Evolutionary conservation across 805 yeast species (phyloP).

Genomic region (Candida ovalis): DNA sequence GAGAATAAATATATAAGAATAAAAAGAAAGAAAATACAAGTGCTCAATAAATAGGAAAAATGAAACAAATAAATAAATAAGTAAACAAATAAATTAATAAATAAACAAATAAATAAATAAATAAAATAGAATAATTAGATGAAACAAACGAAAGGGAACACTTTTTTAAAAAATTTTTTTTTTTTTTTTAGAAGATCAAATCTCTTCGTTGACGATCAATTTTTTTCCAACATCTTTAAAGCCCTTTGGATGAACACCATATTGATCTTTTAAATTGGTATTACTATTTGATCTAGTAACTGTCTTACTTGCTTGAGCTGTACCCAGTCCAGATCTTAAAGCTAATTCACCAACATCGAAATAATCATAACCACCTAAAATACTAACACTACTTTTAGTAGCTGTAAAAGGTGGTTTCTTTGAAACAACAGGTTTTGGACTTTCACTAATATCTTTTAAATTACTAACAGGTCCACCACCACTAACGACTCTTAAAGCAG

Average conservation of each 20-base stretch:
- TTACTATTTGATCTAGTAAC: constrained; percentile 27
- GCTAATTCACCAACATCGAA: constrained; percentile 55
- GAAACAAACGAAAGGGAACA: background rate
- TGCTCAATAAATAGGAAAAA: too few relatives aligned
- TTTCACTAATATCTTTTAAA: constrained; percentile 4
- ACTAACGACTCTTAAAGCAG: background rate
- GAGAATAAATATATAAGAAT: too few relatives aligned
- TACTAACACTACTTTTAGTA: constrained; percentile 23
- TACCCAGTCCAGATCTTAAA: constrained; percentile 37
- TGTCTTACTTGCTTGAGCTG: constrained; percentile 25
- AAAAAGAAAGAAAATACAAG: background rate
- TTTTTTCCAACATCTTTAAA: constrained; percentile 23
- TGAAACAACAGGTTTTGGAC: background rate
- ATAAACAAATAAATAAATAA: background rate
- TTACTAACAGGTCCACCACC: background rate
- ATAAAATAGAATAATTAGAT: background rate
- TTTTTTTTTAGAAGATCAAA: constrained; percentile 5
- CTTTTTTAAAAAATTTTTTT: background rate
- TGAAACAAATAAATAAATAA: background rate
- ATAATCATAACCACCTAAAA: constrained; percentile 59
- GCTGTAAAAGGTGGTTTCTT: constrained; percentile 4
- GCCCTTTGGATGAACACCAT: background rate
- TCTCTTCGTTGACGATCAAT: constrained; percentile 21
- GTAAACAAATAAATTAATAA: background rate
- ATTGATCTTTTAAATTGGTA: constrained; percentile 12